Evolutionary conservation across 164 flowering plant genomes (phyloP), one percentile per base, ranked within the genome.

Genomic region (Vitis riparia): DNA sequence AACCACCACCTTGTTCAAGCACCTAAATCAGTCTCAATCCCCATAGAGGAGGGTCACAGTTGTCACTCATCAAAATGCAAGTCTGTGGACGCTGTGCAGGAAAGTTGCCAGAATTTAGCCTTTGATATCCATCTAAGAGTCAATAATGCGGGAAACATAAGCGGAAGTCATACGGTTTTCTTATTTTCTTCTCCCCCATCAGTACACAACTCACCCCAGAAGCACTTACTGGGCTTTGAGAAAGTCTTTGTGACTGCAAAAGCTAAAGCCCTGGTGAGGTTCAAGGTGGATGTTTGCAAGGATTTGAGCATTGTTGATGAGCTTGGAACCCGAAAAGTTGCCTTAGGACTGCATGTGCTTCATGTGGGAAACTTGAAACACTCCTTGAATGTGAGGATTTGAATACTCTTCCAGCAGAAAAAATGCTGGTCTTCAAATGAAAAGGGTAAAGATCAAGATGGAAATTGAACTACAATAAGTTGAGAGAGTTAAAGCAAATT

Each of bases 251-350:
- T 96, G 81, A 51, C 9, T 30, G 63, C 86, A 13, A 67, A 80
- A 37, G 57, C 59, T 55, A 88, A 85, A 63, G 74, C 72, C 16
- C 1, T 77, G 65, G 95, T 93, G 17, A 80, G 78, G 62, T 88
- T 96, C 71, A 83, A 73, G 67, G 87, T 96, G 16, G 92, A 96
- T 78, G 92, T 85, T 65, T 96, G 99, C 82, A 89, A 87, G 86
- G 91, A 92, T 72, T 79, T 96, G 89, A 87, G 95, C 56, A 76
- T 92, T 68, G 94, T 87, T 52, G 97, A 92, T 80, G 98, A 93
- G 73, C 7, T 76, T 30, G 99, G 99, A 37, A 83, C 59, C 71
- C 62, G 87, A 57, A 93, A 89, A 64, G 82, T 96, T 59, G 90
- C 89, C 0, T 57, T 96, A 76, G 99, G 99, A 11, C 69, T 68